Evolutionary conservation across 352 stramenopile species (phyloP).

Genomic region (Pythium aristosporum): DNA sequence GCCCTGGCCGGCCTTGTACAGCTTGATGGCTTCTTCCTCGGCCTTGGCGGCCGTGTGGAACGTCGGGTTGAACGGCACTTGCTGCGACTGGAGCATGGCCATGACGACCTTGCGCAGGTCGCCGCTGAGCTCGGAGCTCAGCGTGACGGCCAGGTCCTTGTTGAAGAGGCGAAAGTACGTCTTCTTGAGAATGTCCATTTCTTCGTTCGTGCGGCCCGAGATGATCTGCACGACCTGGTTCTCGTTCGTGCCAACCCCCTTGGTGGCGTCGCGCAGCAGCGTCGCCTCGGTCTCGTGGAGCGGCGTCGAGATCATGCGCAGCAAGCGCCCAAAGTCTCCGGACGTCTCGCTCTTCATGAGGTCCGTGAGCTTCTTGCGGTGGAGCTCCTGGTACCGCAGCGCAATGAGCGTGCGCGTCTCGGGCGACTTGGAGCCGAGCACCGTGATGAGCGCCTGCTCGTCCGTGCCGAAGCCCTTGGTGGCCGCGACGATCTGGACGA

Average conservation of each 20-base stretch:
- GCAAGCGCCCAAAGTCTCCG: constrained; percentile 64
- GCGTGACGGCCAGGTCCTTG: constrained; percentile 64
- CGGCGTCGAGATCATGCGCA: constrained; percentile 74
- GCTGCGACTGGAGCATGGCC: constrained; percentile 51
- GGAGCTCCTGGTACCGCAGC: constrained; percentile 69
- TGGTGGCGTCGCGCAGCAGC: constrained; percentile 65
- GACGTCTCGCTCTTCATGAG: constrained; percentile 73
- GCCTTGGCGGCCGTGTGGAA: constrained; percentile 68
- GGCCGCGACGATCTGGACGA: constrained; percentile 67
- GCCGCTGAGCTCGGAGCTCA: constrained; percentile 69
- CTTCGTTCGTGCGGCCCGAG: constrained; percentile 68
- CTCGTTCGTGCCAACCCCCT: constrained; percentile 72
- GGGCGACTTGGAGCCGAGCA: constrained; percentile 69
- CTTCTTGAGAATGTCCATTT: constrained; percentile 80
- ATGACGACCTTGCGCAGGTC: constrained; percentile 80
- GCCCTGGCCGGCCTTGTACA: constrained; percentile 80
- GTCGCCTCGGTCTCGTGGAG: constrained; percentile 69
- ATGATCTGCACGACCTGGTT: constrained; percentile 69
- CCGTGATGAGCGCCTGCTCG: constrained; percentile 65
- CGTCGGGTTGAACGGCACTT: constrained; percentile 52
- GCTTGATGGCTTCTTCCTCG: constrained; percentile 54
- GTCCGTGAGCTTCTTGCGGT: constrained; percentile 52
- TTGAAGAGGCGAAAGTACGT: constrained; percentile 68
- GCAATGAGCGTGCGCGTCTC: constrained; percentile 67
- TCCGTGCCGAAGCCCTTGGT: constrained; percentile 74